phyloP scores from a whole-genome alignment of 192 early-diverging fungal genomes.

The Mortierella claussenii region DNA sequence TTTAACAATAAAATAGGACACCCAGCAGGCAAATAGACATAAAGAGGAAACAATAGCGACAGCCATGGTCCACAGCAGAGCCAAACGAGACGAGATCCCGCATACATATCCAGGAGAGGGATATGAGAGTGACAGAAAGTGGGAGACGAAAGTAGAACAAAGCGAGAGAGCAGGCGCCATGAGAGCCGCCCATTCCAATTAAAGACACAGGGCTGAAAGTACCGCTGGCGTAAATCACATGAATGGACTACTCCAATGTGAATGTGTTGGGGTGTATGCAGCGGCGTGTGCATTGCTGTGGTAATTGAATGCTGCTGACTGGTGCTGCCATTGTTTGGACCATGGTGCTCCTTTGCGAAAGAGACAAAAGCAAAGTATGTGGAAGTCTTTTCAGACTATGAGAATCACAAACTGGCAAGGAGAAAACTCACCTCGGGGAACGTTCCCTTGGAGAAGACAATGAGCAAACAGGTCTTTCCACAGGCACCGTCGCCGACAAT shows the following conservation, averaged over 20 bases:
- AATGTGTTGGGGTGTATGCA: no score
- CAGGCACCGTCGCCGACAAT: slow-evolving; percentile 95
- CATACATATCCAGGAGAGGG: slow-evolving; percentile 17
- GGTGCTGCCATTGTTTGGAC: background rate
- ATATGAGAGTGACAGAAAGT: background rate
- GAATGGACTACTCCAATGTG: no score
- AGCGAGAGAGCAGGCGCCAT: background rate
- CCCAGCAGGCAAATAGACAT: slow-evolving; percentile 1
- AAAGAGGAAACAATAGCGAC: background rate
- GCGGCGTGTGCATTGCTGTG: background rate
- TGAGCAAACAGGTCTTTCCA: slow-evolving; percentile 92
- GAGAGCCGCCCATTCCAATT: slow-evolving; percentile 2
- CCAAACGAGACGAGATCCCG: no score
- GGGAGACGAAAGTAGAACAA: background rate
- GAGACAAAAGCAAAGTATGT: background rate
- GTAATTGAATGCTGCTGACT: background rate
- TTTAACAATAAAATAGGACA: background rate
- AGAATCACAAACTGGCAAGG: no score
- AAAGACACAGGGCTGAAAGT: background rate
- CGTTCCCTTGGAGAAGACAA: slow-evolving; percentile 83
- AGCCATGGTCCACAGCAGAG: no score
- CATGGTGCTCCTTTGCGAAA: background rate
- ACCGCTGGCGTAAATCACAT: no score
- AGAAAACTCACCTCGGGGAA: slow-evolving; percentile 83
- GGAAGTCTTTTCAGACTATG: no score